Evolutionary conservation across 768 basidiomycete species (phyloP).

Genomic region (Mycena venus): DNA sequence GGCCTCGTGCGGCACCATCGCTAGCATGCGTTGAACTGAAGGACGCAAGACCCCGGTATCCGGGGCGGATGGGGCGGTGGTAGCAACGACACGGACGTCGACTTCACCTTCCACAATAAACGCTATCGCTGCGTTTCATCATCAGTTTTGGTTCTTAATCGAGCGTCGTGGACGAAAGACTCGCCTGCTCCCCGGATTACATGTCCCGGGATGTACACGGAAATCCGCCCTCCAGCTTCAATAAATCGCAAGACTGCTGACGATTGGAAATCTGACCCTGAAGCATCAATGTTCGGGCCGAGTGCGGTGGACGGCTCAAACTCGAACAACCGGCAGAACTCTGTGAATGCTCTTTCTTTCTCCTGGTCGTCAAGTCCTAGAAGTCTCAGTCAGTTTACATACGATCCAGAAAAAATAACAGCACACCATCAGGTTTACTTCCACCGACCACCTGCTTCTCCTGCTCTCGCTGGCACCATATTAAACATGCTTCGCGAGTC

Average conservation of each 20-base stretch:
- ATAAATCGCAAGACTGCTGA: background rate
- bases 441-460: background rate
- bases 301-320: background rate
- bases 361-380: background rate
- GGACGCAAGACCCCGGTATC: background rate
- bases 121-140: background rate
- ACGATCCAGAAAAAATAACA: background rate
- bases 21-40: background rate
- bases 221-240: background rate
- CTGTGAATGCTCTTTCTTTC: background rate
- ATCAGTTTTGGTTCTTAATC: background rate
- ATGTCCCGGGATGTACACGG: background rate
- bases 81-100: too few species aligned
- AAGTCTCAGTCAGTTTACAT: background rate
- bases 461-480: slow-evolving; percentile 4
- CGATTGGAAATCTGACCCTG: background rate
- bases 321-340: background rate
- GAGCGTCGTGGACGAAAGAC: too few species aligned
- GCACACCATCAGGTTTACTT: background rate
- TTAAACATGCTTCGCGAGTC: background rate
- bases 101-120: background rate
- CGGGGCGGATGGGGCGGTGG: background rate
- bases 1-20: slow-evolving; percentile 1
- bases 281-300: background rate
- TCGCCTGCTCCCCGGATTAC: background rate